Conservation (phyloP, 2,329 filamentous ascomycete genomes). For the Fulvia fulva region DNA sequence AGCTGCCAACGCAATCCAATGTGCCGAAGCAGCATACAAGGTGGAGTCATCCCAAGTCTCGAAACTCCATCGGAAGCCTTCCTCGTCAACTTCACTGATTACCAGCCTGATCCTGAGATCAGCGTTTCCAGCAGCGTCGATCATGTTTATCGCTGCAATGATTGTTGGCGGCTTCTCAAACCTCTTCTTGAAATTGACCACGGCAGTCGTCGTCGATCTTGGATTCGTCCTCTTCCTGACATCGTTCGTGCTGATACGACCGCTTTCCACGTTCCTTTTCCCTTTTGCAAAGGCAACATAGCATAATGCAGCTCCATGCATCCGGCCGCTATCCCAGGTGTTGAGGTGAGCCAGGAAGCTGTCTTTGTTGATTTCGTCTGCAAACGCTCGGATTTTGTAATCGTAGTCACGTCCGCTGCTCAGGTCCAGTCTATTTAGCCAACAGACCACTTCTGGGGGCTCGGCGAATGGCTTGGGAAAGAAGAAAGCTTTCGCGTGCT, state of each 20-base stretch:
- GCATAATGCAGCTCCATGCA: conserved; percentile 28
- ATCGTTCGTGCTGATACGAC: conserved; percentile 26
- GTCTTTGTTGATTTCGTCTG: conserved; percentile 16
- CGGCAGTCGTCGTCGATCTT: conserved; percentile 13
- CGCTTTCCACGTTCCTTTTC: conserved; percentile 27
- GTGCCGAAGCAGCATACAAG: conserved; percentile 27
- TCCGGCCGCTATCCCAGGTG: conserved; percentile 28
- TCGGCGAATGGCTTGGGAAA: conserved; percentile 19
- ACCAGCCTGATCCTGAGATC: conserved; percentile 26
- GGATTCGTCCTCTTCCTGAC: conserved; percentile 17
- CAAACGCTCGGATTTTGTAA: conserved; percentile 25
- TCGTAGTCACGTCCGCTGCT: conserved; percentile 15
- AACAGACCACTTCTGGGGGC: conserved; percentile 26
- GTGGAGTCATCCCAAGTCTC: conserved; percentile 23
- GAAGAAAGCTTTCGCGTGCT: conserved; percentile 18
- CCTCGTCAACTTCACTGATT: conserved; percentile 20
- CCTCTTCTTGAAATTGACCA: conserved; percentile 22
- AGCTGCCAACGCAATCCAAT: conserved; percentile 22
- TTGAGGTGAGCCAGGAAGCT: conserved; percentile 29
- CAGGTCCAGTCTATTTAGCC: conserved; percentile 30
- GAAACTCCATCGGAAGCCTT: conserved; percentile 30
- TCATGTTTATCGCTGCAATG: conserved; percentile 26
- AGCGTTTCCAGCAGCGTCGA: conserved; percentile 28
- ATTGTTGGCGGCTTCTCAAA: conserved; percentile 26
- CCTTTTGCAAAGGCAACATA: conserved; percentile 30